phyloP scores from a whole-genome alignment of 2,329 filamentous ascomycete species.

The Diplodia intermedia region DNA sequence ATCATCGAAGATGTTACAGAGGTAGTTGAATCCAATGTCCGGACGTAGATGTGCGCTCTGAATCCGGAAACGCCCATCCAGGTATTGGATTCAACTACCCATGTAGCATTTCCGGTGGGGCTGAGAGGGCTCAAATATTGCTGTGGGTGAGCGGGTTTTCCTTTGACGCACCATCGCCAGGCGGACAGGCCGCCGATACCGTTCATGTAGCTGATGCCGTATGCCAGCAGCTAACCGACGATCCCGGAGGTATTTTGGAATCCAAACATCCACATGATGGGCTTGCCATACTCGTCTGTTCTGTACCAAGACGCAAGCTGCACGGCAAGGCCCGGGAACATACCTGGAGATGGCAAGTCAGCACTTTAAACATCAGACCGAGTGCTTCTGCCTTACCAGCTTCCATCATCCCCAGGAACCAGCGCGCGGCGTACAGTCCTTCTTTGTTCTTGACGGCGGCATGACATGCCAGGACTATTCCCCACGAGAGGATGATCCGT shows the following conservation, averaged over 20 bases:
- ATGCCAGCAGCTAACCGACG: conserved; percentile 42
- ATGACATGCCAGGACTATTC: conserved; percentile 41
- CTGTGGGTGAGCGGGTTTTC: background rate
- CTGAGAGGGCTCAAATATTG: no score
- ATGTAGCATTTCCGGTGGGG: no score
- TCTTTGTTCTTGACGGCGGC: conserved; percentile 41
- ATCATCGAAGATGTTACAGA: no score
- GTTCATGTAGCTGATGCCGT: conserved; percentile 39
- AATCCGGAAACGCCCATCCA: no score
- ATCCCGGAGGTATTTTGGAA: conserved; percentile 45
- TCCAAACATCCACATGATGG: conserved; percentile 47
- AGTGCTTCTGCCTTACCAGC: conserved; percentile 15
- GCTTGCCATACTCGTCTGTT: conserved; percentile 48
- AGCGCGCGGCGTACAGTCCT: conserved; percentile 40
- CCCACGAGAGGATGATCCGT: conserved; percentile 41
- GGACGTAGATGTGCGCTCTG: no score
- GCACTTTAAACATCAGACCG: no score
- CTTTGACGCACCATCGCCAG: conserved; percentile 36
- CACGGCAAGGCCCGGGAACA: conserved; percentile 43
- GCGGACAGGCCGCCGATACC: conserved; percentile 36
- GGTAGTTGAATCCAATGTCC: no score
- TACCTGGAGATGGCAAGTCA: conserved; percentile 23
- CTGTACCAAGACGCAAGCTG: conserved; percentile 49
- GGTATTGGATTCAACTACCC: no score
- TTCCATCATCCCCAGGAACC: conserved; percentile 40